Conservation (phyloP, 495 filamentous ascomycete species). For the Bryoglossum gracile region DNA sequence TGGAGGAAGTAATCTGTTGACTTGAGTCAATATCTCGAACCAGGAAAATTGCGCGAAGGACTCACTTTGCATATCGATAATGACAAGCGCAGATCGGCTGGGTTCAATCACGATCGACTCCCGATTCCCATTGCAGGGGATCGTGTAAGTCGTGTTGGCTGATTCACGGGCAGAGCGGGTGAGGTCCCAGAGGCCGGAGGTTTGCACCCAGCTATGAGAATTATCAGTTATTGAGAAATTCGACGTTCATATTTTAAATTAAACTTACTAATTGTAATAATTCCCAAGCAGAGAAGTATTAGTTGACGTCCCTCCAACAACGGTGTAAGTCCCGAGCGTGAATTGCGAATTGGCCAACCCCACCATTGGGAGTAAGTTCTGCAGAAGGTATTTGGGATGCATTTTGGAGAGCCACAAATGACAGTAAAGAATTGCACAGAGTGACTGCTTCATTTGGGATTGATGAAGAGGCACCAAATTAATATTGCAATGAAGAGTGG, state of each 20-base stretch:
- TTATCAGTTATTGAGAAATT: not conserved
- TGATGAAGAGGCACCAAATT: too few species aligned
- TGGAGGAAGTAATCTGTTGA: constrained; percentile 9
- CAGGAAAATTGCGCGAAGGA: too few species aligned
- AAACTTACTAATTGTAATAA: constrained; percentile 13
- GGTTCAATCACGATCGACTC: constrained; percentile 4
- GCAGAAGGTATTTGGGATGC: not conserved
- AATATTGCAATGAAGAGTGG: too few species aligned
- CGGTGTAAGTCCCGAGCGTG: not conserved
- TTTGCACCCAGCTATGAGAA: constrained; percentile 5
- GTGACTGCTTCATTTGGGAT: too few species aligned
- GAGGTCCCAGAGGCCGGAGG: constrained; percentile 6
- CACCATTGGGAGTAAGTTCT: not conserved
- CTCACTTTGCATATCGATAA: constrained; percentile 17
- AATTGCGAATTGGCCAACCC: constrained; percentile 2
- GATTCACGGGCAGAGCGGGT: constrained; percentile 3
- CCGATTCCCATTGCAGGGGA: constrained; percentile 4
- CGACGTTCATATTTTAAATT: not conserved
- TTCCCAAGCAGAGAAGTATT: constrained; percentile 5
- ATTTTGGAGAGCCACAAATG: too few species aligned
- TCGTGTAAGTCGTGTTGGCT: not conserved
- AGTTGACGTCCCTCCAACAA: not conserved
- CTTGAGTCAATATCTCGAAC: too few species aligned
- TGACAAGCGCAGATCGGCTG: not conserved
- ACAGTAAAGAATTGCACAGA: too few species aligned